A percentile compares a stretch with the other conserved stretches of the same genome.
These are phyloP conservation scores for Coprinellus micaceus DNA, from an alignment of 768 basidiomycete species.

Conservation along the genomic window DNA sequence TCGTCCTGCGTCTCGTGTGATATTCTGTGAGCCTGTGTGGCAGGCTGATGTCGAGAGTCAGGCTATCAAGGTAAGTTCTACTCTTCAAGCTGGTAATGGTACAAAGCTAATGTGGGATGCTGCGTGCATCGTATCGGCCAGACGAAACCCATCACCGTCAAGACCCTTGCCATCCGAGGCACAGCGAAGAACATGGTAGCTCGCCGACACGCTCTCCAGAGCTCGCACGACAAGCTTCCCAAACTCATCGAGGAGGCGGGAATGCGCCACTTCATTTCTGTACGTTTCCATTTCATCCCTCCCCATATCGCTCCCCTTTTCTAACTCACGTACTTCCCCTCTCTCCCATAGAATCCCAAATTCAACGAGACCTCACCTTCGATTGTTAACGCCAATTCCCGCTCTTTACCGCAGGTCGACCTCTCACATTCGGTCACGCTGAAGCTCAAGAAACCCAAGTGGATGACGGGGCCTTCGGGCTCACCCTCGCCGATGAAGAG, in stretches of 20 bases:
- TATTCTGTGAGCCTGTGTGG: slow-evolving; percentile 93
- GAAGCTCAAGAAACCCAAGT: slow-evolving; percentile 24
- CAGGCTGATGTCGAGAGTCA: slow-evolving; percentile 87
- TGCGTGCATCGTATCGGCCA: slow-evolving; percentile 90
- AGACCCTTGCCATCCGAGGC: slow-evolving; percentile 73
- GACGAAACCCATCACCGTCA: slow-evolving; percentile 63
- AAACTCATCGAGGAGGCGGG: slow-evolving; percentile 63
- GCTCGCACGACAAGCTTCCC: slow-evolving; percentile 47
- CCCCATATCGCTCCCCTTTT: not conserved
- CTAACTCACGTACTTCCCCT: too few species aligned
- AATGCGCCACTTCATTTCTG: slow-evolving; percentile 76
- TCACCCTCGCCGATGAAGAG: not conserved
- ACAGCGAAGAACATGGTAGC: slow-evolving; percentile 77
- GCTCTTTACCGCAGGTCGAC: slow-evolving; percentile 20
- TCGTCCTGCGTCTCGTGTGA: slow-evolving; percentile 84
- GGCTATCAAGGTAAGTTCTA: slow-evolving; percentile 73
- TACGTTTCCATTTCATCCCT: slow-evolving; percentile 27
- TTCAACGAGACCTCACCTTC: slow-evolving; percentile 30
- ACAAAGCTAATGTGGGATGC: not conserved
- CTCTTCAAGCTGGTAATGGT: slow-evolving; percentile 15
- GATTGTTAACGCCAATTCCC: slow-evolving; percentile 19
- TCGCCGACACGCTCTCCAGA: slow-evolving; percentile 52
- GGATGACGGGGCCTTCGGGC: too few species aligned
- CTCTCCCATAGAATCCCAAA: slow-evolving; percentile 35
- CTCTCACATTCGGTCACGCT: slow-evolving; percentile 13